Percentiles rank a stretch among this genome's conserved stretches.
phyloP scores from a whole-genome alignment of 176 grass and related monocot species.

The Alopecurus myosuroides region DNA sequence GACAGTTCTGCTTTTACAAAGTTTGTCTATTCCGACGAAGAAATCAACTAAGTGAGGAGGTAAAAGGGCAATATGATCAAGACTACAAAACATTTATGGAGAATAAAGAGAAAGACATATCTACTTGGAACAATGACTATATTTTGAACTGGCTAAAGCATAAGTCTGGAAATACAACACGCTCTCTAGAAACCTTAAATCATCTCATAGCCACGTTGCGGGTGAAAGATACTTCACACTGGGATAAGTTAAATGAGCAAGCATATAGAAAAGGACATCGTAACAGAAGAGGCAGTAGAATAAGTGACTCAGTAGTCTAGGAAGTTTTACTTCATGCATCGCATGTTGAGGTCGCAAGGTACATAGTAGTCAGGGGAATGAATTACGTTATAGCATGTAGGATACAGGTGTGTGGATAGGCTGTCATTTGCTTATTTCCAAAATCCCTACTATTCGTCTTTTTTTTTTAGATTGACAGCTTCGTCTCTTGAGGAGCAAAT shows the following conservation, averaged over 20 bases:
- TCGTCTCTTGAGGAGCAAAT: too few species aligned
- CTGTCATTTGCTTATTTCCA: too few species aligned
- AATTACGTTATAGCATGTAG: constrained; percentile 23
- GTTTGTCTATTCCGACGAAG: background rate
- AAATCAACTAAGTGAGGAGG: background rate
- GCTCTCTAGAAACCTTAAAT: background rate
- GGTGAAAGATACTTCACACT: background rate
- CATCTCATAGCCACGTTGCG: background rate
- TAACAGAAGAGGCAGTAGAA: background rate
- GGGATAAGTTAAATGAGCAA: constrained; percentile 28
- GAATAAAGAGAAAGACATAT: constrained; percentile 22
- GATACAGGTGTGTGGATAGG: constrained; percentile 4
- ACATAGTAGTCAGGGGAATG: constrained; percentile 23
- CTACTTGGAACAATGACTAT: constrained; percentile 16
- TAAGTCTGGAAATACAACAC: constrained; percentile 15
- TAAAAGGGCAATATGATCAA: constrained; percentile 4
- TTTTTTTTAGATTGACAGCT: too few species aligned
- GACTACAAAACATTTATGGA: constrained; percentile 19
- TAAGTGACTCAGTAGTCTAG: constrained; percentile 19
- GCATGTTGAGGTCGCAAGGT: background rate
- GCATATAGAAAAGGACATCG: constrained; percentile 22
- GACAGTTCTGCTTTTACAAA: background rate
- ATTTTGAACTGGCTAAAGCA: constrained; percentile 14
- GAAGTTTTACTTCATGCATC: constrained; percentile 6
- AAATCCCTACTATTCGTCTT: too few species aligned